A percentile compares a stretch with the other conserved stretches of the same genome.
Conservation (phyloP, 2,329 filamentous ascomycete species). For the Calonectria henricotiae region DNA sequence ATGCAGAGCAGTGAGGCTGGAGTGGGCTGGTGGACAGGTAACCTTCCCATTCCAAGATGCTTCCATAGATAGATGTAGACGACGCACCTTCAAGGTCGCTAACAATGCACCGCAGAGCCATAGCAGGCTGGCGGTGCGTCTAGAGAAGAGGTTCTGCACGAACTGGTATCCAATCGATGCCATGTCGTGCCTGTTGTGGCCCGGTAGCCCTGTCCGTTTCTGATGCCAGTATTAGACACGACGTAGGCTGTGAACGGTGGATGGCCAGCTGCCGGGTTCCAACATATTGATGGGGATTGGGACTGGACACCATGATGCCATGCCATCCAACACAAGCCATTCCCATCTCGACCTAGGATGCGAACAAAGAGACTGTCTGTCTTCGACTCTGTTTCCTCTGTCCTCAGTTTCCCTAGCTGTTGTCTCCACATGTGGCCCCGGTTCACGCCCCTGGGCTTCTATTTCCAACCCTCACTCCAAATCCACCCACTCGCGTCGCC, state of each 20-base stretch:
- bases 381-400: slow-evolving; percentile 26
- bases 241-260: slow-evolving; percentile 33
- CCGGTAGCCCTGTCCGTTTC: slow-evolving; percentile 17
- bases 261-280: slow-evolving; percentile 26
- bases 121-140: slow-evolving; percentile 27
- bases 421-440: slow-evolving; percentile 36
- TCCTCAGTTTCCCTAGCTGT: slow-evolving; percentile 37
- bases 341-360: slow-evolving; percentile 22
- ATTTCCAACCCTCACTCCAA: slow-evolving; percentile 28
- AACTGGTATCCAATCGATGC: slow-evolving; percentile 36
- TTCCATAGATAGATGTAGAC: slow-evolving; percentile 40
- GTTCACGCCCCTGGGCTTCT: slow-evolving; percentile 33
- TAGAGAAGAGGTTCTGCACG: slow-evolving; percentile 15
- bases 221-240: slow-evolving; percentile 38
- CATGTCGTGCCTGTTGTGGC: slow-evolving; percentile 34
- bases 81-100: slow-evolving; percentile 31
- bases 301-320: slow-evolving; percentile 27
- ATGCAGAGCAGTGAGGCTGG: slow-evolving; percentile 42
- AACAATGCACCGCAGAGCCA: slow-evolving; percentile 31
- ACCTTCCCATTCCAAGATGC: slow-evolving; percentile 41
- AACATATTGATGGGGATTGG: neutral
- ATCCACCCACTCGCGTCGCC: slow-evolving; percentile 23
- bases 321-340: slow-evolving; percentile 24
- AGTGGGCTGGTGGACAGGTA: slow-evolving; percentile 39
- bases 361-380: slow-evolving; percentile 4